A percentile compares a stretch with the other conserved stretches of the same genome.
phyloP scores from a whole-genome alignment of 164 flowering plant genomes.

The Piper betle region DNA sequence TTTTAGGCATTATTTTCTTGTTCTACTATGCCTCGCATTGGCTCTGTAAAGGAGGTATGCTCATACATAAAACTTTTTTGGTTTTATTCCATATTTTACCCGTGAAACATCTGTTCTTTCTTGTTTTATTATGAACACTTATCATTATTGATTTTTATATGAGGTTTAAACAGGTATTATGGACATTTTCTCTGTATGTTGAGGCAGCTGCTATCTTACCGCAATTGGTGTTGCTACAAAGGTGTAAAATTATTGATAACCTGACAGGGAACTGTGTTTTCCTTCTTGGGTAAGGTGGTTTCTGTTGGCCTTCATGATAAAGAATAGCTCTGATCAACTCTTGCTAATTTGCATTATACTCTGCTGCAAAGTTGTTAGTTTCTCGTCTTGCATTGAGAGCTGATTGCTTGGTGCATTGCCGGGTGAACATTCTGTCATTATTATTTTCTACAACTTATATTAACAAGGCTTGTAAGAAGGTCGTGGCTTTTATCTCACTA shows the following conservation, averaged over 20 bases:
- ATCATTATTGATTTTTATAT: no score
- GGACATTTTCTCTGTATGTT: slow-evolving; percentile 52
- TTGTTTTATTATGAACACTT: no score
- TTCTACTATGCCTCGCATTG: slow-evolving; percentile 30
- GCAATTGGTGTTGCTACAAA: slow-evolving; percentile 46
- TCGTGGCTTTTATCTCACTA: no score
- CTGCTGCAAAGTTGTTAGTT: not conserved
- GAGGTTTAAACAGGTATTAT: not conserved
- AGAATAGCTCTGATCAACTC: not conserved
- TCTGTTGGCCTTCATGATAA: not conserved
- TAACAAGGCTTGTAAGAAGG: no score
- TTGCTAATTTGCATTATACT: not conserved
- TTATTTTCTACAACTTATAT: no score
- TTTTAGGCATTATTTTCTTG: slow-evolving; percentile 33
- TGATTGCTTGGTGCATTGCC: no score
- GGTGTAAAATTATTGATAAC: slow-evolving; percentile 49
- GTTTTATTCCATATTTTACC: no score
- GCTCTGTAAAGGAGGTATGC: slow-evolving; percentile 37
- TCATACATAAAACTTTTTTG: no score
- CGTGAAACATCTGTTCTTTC: no score
- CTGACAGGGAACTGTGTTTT: slow-evolving; percentile 48
- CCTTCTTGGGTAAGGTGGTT: slow-evolving; percentile 41
- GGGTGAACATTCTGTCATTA: no score
- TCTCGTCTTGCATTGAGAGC: not conserved
- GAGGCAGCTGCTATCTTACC: slow-evolving; percentile 59